Conservation (phyloP, 2,329 filamentous ascomycete species). For the Penicillium sumatraense region DNA sequence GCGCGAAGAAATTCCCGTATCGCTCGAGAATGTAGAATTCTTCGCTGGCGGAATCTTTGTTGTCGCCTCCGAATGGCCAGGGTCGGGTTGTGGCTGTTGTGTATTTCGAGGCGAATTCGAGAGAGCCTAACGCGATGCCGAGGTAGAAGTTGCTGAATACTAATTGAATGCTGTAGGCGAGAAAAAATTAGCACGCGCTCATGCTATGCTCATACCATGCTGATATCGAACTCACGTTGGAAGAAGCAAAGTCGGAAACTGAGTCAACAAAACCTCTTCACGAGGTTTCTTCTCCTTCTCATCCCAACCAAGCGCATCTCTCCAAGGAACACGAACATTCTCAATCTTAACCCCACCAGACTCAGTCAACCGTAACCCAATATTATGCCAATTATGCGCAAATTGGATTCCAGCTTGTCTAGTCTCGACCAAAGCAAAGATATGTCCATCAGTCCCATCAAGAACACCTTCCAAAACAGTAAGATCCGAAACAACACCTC, state of each 20-base stretch:
- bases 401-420: constrained; percentile 60
- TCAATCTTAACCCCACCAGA: constrained; percentile 66
- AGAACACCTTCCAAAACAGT: constrained; percentile 68
- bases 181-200: too few relatives aligned
- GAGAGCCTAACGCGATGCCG: constrained; percentile 64
- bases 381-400: constrained; percentile 66
- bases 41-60: constrained; percentile 62
- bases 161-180: constrained; percentile 65
- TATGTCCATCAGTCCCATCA: constrained; percentile 63
- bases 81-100: constrained; percentile 62
- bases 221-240: constrained; percentile 56
- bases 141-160: constrained; percentile 71
- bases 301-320: constrained; percentile 67
- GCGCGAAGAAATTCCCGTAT: constrained; percentile 68
- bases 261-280: constrained; percentile 55
- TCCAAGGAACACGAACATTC: constrained; percentile 62
- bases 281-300: constrained; percentile 55
- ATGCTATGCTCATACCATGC: too few relatives aligned
- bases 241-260: constrained; percentile 62
- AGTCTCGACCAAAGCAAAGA: constrained; percentile 66
- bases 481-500: constrained; percentile 68
- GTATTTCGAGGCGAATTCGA: constrained; percentile 61
- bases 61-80: constrained; percentile 68
- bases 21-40: constrained; percentile 69
- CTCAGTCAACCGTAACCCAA: constrained; percentile 67